A percentile compares a stretch with the other conserved stretches of the same genome.
These are phyloP conservation scores for Gigaspora rosea DNA, from an alignment of 192 early-diverging fungal genomes.

Conservation along the genomic window DNA sequence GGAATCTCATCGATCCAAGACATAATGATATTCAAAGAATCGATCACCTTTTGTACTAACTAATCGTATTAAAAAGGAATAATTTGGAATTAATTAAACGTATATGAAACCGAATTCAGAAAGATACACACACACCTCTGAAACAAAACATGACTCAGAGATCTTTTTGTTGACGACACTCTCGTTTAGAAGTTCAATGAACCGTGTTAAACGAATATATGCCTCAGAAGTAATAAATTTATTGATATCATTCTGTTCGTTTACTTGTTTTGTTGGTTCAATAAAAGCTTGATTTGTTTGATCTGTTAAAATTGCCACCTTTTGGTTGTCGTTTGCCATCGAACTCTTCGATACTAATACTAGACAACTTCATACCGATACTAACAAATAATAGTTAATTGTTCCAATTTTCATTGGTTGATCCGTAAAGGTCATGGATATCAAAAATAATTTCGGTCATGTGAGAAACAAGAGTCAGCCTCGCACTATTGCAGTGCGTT, in stretches of 20 bases:
- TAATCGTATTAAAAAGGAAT: slow-evolving; percentile 24
- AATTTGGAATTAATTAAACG: not conserved
- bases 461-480: too few relatives aligned
- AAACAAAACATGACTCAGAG: slow-evolving; percentile 55
- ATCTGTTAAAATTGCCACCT: not conserved
- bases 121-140: slow-evolving; percentile 46
- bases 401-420: too few relatives aligned
- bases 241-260: slow-evolving; percentile 11
- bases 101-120: too few relatives aligned
- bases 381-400: too few relatives aligned
- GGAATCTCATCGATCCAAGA: slow-evolving; percentile 78
- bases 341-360: too few relatives aligned
- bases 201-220: slow-evolving; percentile 68
- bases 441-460: too few relatives aligned
- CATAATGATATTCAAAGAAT: slow-evolving; percentile 66
- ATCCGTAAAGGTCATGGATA: too few relatives aligned
- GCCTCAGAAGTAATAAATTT: slow-evolving; percentile 49
- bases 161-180: slow-evolving; percentile 66
- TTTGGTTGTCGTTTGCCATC: too few relatives aligned
- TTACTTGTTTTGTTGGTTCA: slow-evolving; percentile 27
- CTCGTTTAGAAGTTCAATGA: slow-evolving; percentile 72
- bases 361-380: too few relatives aligned
- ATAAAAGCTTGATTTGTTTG: slow-evolving; percentile 74
- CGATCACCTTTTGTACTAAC: slow-evolving; percentile 53
- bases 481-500: too few relatives aligned